Conservation (phyloP, 148 eudicot genomes). For the Rheum nobile region DNA sequence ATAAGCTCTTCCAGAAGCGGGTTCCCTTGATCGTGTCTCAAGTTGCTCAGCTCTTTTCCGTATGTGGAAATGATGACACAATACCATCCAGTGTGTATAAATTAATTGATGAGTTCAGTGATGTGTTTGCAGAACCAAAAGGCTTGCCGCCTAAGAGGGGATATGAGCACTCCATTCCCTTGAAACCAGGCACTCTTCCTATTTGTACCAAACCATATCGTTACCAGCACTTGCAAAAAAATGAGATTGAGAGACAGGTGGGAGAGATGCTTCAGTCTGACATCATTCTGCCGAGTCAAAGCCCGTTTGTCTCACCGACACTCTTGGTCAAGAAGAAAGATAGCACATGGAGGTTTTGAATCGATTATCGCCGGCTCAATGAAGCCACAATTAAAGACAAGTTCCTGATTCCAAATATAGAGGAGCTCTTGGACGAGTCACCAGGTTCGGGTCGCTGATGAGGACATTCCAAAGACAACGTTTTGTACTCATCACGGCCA, state of each 20-base stretch:
- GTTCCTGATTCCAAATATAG: background rate
- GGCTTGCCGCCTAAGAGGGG: background rate
- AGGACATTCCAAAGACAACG: background rate
- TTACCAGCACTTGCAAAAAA: background rate
- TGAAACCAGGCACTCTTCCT: background rate
- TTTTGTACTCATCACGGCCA: background rate
- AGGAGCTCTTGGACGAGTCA: background rate
- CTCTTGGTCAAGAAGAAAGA: background rate
- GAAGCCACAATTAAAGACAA: background rate
- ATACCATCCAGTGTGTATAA: background rate
- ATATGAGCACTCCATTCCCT: background rate
- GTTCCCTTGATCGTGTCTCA: no score
- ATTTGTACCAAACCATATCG: background rate
- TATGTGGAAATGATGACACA: background rate
- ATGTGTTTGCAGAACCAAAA: background rate
- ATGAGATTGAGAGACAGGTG: background rate
- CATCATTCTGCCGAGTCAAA: background rate
- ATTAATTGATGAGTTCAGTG: background rate
- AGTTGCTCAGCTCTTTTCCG: no score
- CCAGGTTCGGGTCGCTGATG: background rate
- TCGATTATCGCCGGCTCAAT: background rate
- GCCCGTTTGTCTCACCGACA: background rate
- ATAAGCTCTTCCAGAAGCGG: no score
- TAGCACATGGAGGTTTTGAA: background rate
- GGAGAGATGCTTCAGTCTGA: background rate